Base-by-base conservation (phyloP, 139 green algal genomes). In the Closterium sp. region DNA sequence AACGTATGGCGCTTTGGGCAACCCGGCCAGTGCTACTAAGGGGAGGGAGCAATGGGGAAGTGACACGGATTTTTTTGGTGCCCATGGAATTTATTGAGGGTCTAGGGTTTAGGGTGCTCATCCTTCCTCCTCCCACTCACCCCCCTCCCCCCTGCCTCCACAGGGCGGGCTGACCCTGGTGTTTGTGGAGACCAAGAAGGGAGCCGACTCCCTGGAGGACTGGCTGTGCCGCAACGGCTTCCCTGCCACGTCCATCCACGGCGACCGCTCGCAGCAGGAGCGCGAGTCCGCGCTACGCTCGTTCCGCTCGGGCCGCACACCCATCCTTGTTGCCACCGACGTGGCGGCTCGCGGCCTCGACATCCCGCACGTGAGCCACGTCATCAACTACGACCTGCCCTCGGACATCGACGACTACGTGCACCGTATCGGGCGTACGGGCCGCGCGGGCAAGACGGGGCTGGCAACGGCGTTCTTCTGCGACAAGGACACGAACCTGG, bases 141-240 rank as follows among this genome's bases (percentile, higher is more conserved):
- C 36, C 6, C 36, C 36, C 36, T 55, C 36, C 4, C 36, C 36
- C 36, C 36, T 55, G 4, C 36, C 36, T 12, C 36, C 25, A 55
- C 89, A 91, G 12, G 91, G 97, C 94, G 97, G 97, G 83, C 94
- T 99, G 66, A 99, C 97, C n/a, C 95, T 99, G 55, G 96, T 99
- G 19, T 99, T 99, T 94, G 97, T 99, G 88, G 97, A 99, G 96
- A 99, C 97, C 33, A 99, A 99, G 96, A 96, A 97, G 81, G 97
- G 97, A 55, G 97, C 97, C 31, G 97, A 99, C 91, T 94, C 97
- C 36, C 95, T 99, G 85, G 97, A 99, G 94, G 97, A 98, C 94
- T 98, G 96, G 93, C 96, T 99, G 12, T 95, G 89, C 34, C 92
- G 96, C 89, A 96, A 98, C 94, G 94, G 96, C 91, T 97, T 98